Evolutionary conservation across 1,284 basidiomycete genomes (phyloP), one percentile per base, ranked within the genome.

Genomic region (Cutaneotrichosporon dermatis): DNA sequence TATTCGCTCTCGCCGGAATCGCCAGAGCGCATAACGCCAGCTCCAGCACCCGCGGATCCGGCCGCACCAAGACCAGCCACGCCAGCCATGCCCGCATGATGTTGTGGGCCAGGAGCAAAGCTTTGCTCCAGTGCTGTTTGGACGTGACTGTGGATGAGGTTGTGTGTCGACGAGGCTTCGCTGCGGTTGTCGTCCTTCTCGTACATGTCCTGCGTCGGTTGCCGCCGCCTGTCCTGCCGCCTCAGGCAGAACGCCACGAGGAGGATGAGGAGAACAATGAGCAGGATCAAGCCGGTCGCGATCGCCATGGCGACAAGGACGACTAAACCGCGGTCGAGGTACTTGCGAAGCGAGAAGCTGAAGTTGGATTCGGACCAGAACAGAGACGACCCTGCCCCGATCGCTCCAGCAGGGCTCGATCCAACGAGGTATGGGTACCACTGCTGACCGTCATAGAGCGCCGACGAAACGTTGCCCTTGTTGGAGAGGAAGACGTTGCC

Each of bases 281-380:
- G 80, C 80, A 99, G 93, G 55, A 99, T 91, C 33, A 98, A 86
- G 34, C 93, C 95, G 9, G 94, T 92, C 4, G 91, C 87, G 64
- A 98, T 96, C 36, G 94, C 95, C 67, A 99, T 97, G 4, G 92
- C 95, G 67, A 99, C 94, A 43, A 98, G 84, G 63, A 99, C 97
- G 58, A 99, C 92, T 41, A 98, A 83, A 2, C 94, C 96, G 33
- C 87, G 86, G 1, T 92, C 91, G 54, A 97, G 84, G 82, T 88
- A 90, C 74, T 86, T 83, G 54, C 80, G 82, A 67, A 86, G 84
- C 50, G 71, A 80, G 76, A 93, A 93, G 72, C 84, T 86, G 77
- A 94, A 90, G 54, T 80, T 83, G 13, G 85, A 73, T 60, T 90
- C 82, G 6, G 92, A 94, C 70, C 85, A 86, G 82, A 95, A 92